Evolutionary conservation across 78 protist genomes (phyloP).

Genomic region (Neovahlkampfia damariscottae): DNA sequence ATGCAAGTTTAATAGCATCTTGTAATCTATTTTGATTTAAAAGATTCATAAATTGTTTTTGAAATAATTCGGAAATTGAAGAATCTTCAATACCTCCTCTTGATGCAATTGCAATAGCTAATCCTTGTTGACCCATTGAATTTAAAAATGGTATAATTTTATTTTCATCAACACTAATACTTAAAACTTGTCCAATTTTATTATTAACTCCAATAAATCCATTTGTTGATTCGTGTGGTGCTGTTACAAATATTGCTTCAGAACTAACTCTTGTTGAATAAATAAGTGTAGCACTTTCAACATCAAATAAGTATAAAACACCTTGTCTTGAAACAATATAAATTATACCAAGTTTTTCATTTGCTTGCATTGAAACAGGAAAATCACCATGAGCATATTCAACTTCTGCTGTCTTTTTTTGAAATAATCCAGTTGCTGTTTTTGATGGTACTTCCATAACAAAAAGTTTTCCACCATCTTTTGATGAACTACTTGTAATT

Average conservation of each 20-base stretch:
- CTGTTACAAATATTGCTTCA: conserved; percentile 75
- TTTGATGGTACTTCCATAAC: conserved; percentile 18
- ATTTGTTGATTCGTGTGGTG: conserved; percentile 41
- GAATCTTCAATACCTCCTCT: conserved; percentile 88
- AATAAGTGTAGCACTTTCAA: conserved; percentile 72
- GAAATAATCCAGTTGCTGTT: conserved; percentile 30
- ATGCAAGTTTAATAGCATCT: conserved; percentile 89
- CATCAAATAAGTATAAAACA: conserved; percentile 73
- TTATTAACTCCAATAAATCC: conserved; percentile 89
- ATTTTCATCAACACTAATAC: conserved; percentile 68
- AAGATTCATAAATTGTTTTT: conserved; percentile 61
- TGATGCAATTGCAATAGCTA: conserved; percentile 80
- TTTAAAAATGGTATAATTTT: conserved; percentile 78
- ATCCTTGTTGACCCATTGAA: conserved; percentile 53
- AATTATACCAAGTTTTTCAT: conserved; percentile 50
- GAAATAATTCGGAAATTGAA: conserved; percentile 75
- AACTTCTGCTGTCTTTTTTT: conserved; percentile 59
- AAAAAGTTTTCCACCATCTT: conserved; percentile 7
- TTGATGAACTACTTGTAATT: neutral
- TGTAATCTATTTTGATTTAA: conserved; percentile 44
- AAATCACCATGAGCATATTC: conserved; percentile 79
- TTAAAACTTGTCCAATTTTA: conserved; percentile 70
- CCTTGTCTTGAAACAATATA: conserved; percentile 90
- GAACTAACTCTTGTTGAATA: conserved; percentile 57
- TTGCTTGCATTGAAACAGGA: conserved; percentile 91